phyloP scores from a whole-genome alignment of 148 eudicot genomes.

The Camellia lanceoleosa region DNA sequence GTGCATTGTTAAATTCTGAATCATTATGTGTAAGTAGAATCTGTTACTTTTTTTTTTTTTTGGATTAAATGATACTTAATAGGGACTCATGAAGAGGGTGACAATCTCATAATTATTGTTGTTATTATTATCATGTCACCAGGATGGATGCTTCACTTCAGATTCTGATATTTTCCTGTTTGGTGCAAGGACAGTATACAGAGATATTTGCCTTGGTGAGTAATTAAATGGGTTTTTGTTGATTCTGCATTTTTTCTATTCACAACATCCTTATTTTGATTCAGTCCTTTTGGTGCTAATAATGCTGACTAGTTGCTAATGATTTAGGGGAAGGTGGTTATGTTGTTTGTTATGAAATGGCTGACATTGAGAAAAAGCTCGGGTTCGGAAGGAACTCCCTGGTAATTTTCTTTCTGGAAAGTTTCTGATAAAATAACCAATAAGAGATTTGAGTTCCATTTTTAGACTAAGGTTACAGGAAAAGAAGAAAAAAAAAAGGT shows the following conservation, averaged over 20 bases:
- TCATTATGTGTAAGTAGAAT: constrained; percentile 69
- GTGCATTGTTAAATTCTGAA: constrained; percentile 78
- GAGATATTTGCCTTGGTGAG: constrained; percentile 97
- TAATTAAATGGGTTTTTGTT: background rate
- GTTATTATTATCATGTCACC: constrained; percentile 19
- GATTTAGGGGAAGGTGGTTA: constrained; percentile 76
- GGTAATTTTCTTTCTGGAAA: constrained; percentile 41
- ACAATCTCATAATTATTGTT: constrained; percentile 12
- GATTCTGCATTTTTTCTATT: background rate
- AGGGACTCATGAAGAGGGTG: background rate
- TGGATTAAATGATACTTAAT: background rate
- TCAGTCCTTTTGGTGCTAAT: constrained; percentile 10
- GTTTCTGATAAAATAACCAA: background rate
- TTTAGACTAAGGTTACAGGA: background rate
- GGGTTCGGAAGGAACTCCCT: constrained; percentile 83
- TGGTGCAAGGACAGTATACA: constrained; percentile 97
- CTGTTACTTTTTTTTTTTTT: background rate
- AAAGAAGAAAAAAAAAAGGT: background rate
- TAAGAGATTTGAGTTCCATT: background rate
- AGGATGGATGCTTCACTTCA: constrained; percentile 97
- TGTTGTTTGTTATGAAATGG: constrained; percentile 91
- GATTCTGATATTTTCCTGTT: constrained; percentile 94
- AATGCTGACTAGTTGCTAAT: constrained; percentile 10
- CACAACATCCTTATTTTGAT: constrained; percentile 1
- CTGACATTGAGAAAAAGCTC: constrained; percentile 82